Conservation (phyloP, 177 flowering plant species). For the Vitis hybrid region DNA sequence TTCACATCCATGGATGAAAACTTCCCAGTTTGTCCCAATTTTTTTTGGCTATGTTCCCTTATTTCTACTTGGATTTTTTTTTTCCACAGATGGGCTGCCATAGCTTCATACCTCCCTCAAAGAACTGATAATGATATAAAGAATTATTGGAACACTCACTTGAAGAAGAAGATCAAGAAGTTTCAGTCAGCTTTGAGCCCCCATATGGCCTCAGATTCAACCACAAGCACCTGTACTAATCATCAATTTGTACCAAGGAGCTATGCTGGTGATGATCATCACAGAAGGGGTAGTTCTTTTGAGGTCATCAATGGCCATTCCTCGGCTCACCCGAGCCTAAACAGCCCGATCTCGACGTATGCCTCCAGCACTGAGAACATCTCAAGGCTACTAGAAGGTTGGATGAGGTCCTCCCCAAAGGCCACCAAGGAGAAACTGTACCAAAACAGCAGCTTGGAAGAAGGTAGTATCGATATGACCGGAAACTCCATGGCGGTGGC, state of each 20-base stretch:
- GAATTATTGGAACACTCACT: slow-evolving; percentile 96
- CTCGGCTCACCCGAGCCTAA: background rate
- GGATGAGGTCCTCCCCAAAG: slow-evolving; percentile 83
- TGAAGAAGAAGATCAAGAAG: slow-evolving; percentile 88
- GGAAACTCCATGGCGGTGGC: background rate
- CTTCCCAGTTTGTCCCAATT: background rate
- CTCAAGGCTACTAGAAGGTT: slow-evolving; percentile 80
- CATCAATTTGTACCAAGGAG: slow-evolving; percentile 13
- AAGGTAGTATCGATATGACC: background rate
- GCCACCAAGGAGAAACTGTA: background rate
- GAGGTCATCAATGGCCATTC: too few relatives aligned
- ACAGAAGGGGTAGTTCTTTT: too few relatives aligned
- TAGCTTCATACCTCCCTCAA: slow-evolving; percentile 94
- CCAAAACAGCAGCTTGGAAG: background rate
- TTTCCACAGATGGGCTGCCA: slow-evolving; percentile 85
- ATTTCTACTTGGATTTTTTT: background rate
- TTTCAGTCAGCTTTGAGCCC: slow-evolving; percentile 42
- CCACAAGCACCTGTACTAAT: background rate
- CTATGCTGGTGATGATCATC: too few relatives aligned
- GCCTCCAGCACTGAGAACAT: slow-evolving; percentile 93
- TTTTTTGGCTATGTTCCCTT: background rate
- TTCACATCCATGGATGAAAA: background rate
- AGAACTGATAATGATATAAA: slow-evolving; percentile 95
- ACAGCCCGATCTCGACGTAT: slow-evolving; percentile 37
- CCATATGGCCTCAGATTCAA: slow-evolving; percentile 24